phyloP scores from a whole-genome alignment of 148 eudicot genomes.

The Oxyria digyna region DNA sequence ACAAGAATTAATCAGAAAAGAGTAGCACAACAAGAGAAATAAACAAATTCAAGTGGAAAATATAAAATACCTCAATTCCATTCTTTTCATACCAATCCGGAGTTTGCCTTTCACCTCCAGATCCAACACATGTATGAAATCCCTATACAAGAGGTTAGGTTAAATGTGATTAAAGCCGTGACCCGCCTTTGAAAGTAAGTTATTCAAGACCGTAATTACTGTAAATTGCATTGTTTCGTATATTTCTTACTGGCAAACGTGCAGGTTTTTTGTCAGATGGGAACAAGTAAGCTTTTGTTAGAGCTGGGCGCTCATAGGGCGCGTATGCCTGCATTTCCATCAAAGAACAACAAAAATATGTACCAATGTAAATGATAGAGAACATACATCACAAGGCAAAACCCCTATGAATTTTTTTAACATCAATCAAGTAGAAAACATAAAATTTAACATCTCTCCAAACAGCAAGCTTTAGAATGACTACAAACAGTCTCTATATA shows the following conservation, averaged over 20 bases:
- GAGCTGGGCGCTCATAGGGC: conserved; percentile 94
- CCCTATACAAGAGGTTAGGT: conserved; percentile 32
- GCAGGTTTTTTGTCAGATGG: conserved; percentile 94
- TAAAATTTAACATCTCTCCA: neutral
- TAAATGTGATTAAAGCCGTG: neutral
- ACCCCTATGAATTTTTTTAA: neutral
- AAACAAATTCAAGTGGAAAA: neutral
- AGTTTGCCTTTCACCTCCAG: conserved; percentile 98
- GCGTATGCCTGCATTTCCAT: conserved; percentile 61
- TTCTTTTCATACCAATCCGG: conserved; percentile 96
- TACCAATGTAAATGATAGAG: neutral
- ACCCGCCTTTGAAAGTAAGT: neutral
- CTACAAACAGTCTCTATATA: neutral
- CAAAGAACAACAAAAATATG: neutral
- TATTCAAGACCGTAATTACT: neutral
- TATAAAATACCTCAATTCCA: conserved; percentile 77
- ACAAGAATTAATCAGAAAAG: neutral
- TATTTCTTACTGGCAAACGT: conserved; percentile 68
- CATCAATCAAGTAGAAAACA: too few species aligned
- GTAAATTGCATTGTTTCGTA: neutral
- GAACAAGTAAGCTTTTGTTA: conserved; percentile 86
- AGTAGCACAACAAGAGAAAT: neutral
- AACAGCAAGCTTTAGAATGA: neutral
- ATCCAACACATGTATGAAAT: conserved; percentile 95
- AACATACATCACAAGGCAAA: neutral